Conservation (phyloP, 2,329 filamentous ascomycete species). For the Metarhizium anisopliae region DNA sequence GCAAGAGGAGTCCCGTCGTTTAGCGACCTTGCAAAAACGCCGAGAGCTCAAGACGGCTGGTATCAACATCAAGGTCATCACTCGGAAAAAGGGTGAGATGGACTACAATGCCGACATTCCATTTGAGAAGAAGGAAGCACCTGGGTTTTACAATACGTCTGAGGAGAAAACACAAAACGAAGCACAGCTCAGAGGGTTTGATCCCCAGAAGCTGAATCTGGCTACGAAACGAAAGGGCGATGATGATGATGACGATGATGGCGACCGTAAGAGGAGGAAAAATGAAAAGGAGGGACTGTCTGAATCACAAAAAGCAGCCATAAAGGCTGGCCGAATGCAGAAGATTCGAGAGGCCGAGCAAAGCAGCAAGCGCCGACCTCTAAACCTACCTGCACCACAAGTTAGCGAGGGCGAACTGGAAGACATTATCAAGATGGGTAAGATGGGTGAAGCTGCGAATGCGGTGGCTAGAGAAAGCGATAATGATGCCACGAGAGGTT, state of each 20-base stretch:
- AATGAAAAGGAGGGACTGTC: constrained; percentile 76
- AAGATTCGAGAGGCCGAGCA: constrained; percentile 94
- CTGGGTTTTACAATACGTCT: constrained; percentile 86
- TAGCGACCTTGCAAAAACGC: constrained; percentile 88
- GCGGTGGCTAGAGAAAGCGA: constrained; percentile 67
- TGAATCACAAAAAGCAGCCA: constrained; percentile 73
- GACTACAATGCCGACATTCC: constrained; percentile 99
- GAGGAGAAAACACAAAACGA: constrained; percentile 80
- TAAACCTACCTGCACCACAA: constrained; percentile 83
- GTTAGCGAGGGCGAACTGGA: constrained; percentile 89
- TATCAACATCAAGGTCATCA: constrained; percentile 94
- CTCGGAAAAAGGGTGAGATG: constrained; percentile 92
- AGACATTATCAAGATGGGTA: constrained; percentile 98
- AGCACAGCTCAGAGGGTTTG: constrained; percentile 72
- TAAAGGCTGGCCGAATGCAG: constrained; percentile 90
- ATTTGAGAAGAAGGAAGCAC: constrained; percentile 83
- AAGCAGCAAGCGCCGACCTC: constrained; percentile 78
- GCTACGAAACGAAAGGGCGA: constrained; percentile 91
- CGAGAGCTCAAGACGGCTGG: constrained; percentile 94
- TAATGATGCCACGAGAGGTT: constrained; percentile 73
- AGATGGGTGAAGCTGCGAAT: constrained; percentile 81
- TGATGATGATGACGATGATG: constrained; percentile 72
- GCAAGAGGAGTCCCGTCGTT: constrained; percentile 82
- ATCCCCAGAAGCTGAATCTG: constrained; percentile 85
- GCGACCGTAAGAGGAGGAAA: constrained; percentile 78